These are phyloP conservation scores for Trichophyton rubrum DNA, from an alignment of 2,329 filamentous ascomycete species.

Conservation along the genomic window DNA sequence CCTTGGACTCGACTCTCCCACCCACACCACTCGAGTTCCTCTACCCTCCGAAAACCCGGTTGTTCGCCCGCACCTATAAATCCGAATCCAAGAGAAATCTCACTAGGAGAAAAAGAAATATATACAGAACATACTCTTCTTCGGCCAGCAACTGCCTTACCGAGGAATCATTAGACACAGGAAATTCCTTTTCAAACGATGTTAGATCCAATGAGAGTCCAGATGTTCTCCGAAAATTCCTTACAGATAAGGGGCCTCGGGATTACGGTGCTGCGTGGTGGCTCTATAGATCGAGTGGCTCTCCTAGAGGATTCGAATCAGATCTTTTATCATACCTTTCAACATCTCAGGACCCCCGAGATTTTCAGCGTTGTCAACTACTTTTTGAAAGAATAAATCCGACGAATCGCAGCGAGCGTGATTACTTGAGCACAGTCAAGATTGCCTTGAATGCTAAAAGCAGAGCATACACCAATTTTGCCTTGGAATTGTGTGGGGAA, in stretches of 20 bases:
- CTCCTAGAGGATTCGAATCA: conserved; percentile 18
- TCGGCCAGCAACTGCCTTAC: not conserved
- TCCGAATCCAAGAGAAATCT: not conserved
- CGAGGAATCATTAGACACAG: not conserved
- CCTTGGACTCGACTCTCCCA: not conserved
- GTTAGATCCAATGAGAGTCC: not conserved
- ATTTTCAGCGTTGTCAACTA: conserved; percentile 33
- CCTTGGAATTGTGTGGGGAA: conserved; percentile 32
- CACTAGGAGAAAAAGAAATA: conserved; percentile 12
- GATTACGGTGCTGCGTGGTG: conserved; percentile 33
- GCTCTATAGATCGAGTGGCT: conserved; percentile 25
- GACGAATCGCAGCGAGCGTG: conserved; percentile 26
- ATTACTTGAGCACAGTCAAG: conserved; percentile 35
- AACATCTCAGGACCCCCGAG: conserved; percentile 24
- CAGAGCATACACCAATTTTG: conserved; percentile 21
- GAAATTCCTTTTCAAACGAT: not conserved
- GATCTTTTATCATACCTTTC: conserved; percentile 25
- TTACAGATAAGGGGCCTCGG: conserved; percentile 5
- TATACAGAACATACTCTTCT: conserved; percentile 14
- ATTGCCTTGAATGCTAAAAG: conserved; percentile 32
- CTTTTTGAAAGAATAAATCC: conserved; percentile 35
- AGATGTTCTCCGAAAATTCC: conserved; percentile 5
- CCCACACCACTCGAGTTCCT: conserved; percentile 27
- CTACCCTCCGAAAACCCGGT: conserved; percentile 24
- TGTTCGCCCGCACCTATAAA: conserved; percentile 10